Percentiles rank a stretch among this genome's conserved stretches.
These are phyloP conservation scores for Raddia distichophylla DNA, from an alignment of 176 grass and related monocot genomes.

Conservation along the genomic window DNA sequence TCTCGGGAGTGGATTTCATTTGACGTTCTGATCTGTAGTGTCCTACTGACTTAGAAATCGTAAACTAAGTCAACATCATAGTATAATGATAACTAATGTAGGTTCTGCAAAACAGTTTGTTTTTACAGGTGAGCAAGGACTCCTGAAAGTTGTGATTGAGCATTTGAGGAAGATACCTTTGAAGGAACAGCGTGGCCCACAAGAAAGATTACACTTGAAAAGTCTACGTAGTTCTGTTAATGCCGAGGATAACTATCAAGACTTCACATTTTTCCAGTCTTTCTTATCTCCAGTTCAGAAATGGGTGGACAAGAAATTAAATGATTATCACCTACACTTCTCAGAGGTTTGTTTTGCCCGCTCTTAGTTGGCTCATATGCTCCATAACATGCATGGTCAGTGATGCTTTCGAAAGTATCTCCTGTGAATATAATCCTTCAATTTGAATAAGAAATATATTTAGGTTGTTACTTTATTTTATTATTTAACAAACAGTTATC, in stretches of 20 bases:
- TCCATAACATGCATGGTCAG: constrained; percentile 24
- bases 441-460: constrained; percentile 21
- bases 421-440: constrained; percentile 13
- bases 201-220: constrained; percentile 94
- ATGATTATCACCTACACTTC: constrained; percentile 90
- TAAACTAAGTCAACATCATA: constrained; percentile 16
- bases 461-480: constrained; percentile 34
- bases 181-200: constrained; percentile 90
- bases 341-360: constrained; percentile 67
- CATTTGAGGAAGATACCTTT: constrained; percentile 94
- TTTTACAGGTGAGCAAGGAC: constrained; percentile 81
- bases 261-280: constrained; percentile 95
- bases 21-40: constrained; percentile 16
- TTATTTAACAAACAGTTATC: constrained; percentile 37
- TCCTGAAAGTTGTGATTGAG: constrained; percentile 77
- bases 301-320: constrained; percentile 93
- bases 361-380: constrained; percentile 8
- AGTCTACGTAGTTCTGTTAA: constrained; percentile 80
- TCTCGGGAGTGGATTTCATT: not conserved
- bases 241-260: constrained; percentile 63
- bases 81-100: constrained; percentile 38
- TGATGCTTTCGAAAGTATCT: constrained; percentile 20
- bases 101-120: constrained; percentile 76
- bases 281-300: constrained; percentile 85
- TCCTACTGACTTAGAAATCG: constrained; percentile 28